Conservation (phyloP, 2,329 filamentous ascomycete species). For the Colletotrichum eremochloae region DNA sequence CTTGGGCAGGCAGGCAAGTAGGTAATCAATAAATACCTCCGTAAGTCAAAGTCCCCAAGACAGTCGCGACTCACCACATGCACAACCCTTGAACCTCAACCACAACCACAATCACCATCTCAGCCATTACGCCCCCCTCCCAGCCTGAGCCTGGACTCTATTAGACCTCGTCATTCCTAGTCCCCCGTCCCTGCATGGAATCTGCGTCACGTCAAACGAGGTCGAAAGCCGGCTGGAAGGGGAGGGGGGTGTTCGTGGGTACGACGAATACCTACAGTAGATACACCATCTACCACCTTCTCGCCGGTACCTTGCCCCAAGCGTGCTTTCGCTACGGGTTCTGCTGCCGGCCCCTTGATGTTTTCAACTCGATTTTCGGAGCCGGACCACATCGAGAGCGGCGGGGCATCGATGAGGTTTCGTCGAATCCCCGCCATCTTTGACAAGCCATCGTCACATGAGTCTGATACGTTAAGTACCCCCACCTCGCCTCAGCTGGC, state of each 20-base stretch:
- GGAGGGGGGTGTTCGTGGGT: not conserved
- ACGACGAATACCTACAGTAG: too few species aligned
- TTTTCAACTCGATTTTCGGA: slow-evolving; percentile 15
- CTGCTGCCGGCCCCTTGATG: slow-evolving; percentile 8
- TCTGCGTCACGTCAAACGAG: slow-evolving; percentile 36
- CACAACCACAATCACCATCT: slow-evolving; percentile 1
- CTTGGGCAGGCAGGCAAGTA: not conserved
- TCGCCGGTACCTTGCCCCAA: slow-evolving; percentile 6
- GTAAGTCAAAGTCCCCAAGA: slow-evolving; percentile 1
- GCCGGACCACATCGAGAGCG: not conserved
- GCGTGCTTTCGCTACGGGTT: slow-evolving; percentile 7
- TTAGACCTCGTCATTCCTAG: slow-evolving; percentile 15
- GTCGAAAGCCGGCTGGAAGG: slow-evolving; percentile 6
- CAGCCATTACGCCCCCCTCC: slow-evolving; percentile 5
- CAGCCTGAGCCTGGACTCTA: slow-evolving; percentile 3
- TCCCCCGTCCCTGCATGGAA: slow-evolving; percentile 28
- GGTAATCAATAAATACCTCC: not conserved
- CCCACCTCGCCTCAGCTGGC: not conserved
- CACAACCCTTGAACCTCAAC: slow-evolving; percentile 3
- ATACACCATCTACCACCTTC: not conserved
- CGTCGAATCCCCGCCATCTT: not conserved
- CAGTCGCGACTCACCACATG: slow-evolving; percentile 19
- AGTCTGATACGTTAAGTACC: not conserved
- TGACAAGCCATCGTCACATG: not conserved
- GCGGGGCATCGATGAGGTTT: not conserved